Conservation (phyloP, 78 protist genomes). For the Cavenderia fasciculata region DNA sequence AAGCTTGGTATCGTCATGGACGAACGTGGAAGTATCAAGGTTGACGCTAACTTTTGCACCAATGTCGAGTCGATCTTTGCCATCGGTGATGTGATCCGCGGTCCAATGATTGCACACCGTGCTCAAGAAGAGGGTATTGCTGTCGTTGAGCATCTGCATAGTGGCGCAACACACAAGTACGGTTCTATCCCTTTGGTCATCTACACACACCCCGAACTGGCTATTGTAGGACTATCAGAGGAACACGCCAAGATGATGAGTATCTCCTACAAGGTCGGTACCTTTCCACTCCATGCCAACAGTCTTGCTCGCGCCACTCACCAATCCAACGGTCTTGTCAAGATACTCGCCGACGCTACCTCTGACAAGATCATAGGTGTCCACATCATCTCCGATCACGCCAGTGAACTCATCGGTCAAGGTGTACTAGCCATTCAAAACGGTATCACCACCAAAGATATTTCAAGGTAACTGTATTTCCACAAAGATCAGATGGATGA, state of each 20-base stretch:
- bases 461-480: no score
- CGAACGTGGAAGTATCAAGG: slow-evolving; percentile 81
- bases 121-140: slow-evolving; percentile 95
- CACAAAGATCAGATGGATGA: no score
- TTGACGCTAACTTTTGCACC: slow-evolving; percentile 86
- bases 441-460: slow-evolving; percentile 92
- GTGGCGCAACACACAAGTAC: slow-evolving; percentile 95
- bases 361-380: slow-evolving; percentile 93
- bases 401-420: slow-evolving; percentile 94
- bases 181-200: slow-evolving; percentile 97
- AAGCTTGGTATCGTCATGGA: slow-evolving; percentile 83
- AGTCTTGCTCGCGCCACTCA: slow-evolving; percentile 91
- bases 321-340: slow-evolving; percentile 92
- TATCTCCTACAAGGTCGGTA: slow-evolving; percentile 87
- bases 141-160: slow-evolving; percentile 81
- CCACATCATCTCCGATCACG: slow-evolving; percentile 91
- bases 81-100: slow-evolving; percentile 98
- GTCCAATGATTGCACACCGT: slow-evolving; percentile 99
- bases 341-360: slow-evolving; percentile 87
- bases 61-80: slow-evolving; percentile 92
- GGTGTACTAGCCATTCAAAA: slow-evolving; percentile 93
- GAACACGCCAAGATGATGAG: slow-evolving; percentile 91
- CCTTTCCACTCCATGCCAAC: slow-evolving; percentile 97
- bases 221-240: slow-evolving; percentile 97
- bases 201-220: slow-evolving; percentile 99